These are phyloP conservation scores for Lithohypha guttulata DNA, from an alignment of 2,329 filamentous ascomycete species.

Conservation along the genomic window DNA sequence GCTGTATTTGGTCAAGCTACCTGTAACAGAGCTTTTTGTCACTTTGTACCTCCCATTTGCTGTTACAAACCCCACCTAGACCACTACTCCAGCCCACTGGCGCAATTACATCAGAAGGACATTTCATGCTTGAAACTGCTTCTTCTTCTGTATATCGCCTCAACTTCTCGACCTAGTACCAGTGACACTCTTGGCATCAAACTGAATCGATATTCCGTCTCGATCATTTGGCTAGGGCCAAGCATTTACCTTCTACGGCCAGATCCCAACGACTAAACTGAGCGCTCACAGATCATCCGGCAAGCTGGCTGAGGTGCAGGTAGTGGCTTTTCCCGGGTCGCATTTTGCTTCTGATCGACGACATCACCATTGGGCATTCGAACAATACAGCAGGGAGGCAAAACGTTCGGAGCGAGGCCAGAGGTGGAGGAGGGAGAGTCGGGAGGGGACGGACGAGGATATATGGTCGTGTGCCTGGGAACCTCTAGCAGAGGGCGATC, in stretches of 20 bases:
- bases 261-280: too few species aligned
- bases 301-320: conserved; percentile 9
- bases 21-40: conserved; percentile 3
- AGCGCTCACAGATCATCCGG: background rate
- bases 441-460: conserved; percentile 1
- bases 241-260: too few species aligned
- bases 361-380: conserved; percentile 1
- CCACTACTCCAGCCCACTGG: too few species aligned
- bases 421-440: conserved; percentile 9
- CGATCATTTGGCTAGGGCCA: too few species aligned
- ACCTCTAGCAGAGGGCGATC: conserved; percentile 1
- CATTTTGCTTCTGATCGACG: background rate
- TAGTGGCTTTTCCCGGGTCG: background rate
- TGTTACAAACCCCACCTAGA: conserved; percentile 4
- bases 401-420: conserved; percentile 3
- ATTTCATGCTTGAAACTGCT: conserved; percentile 1
- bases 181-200: too few species aligned
- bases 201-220: too few species aligned
- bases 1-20: conserved; percentile 1
- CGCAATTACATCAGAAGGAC: too few species aligned
- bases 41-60: conserved; percentile 8
- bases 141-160: conserved; percentile 2
- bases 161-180: too few species aligned
- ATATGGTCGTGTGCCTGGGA: conserved; percentile 5
- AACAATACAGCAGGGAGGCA: background rate